Base-by-base conservation (phyloP, 176 grass and related monocot genomes). In the Eragrostis nindensis region DNA sequence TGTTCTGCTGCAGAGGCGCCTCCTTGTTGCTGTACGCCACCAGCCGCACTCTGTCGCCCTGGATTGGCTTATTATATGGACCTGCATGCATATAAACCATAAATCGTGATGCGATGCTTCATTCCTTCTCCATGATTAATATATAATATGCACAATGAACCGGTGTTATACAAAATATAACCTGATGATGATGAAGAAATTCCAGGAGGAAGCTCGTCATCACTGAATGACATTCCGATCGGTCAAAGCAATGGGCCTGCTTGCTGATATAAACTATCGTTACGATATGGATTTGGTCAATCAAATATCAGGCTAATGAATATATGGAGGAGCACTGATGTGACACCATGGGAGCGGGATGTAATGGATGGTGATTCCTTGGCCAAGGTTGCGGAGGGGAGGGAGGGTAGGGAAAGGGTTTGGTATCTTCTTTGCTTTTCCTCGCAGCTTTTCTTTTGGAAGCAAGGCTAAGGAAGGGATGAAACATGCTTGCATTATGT, bases 381-480 rank as follows among this genome's bases (percentile, higher is more conserved):
- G 67, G 67, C 13, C 12, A 49, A 65, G 25, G 43, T 49, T 78
- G 43, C 26, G 9, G 15, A 38, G 17, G 5, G 32, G 32, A 36
- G 32, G 32, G 32, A 36, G 32, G 24, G 6, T 5, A 6, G 22
- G 10, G 55, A 24, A 47, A 13, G 18, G 46, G 62, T 79, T 79
- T 67, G 29, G 76, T 54, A 79, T 79, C 62, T 79, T 79, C 76
- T 52, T 79, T 79, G 76, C 62, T 79, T 19, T 79, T 8, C 47
- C 29, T 54, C 21, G 12, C 47, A 68, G 63, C 47, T 53, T 67
- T 32, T 8, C 22, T 68, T 41, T 17, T 39, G 16, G 17, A 21
- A 4, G 18, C 24, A 19, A 7, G 14, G 16, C 25, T 16, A 73
- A 53, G 48, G 16, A 73, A 73, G 19, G 70, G 17, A 53, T 38